Base-by-base conservation (phyloP, 495 filamentous ascomycete genomes). In the Saxophila tyrrhenica region DNA sequence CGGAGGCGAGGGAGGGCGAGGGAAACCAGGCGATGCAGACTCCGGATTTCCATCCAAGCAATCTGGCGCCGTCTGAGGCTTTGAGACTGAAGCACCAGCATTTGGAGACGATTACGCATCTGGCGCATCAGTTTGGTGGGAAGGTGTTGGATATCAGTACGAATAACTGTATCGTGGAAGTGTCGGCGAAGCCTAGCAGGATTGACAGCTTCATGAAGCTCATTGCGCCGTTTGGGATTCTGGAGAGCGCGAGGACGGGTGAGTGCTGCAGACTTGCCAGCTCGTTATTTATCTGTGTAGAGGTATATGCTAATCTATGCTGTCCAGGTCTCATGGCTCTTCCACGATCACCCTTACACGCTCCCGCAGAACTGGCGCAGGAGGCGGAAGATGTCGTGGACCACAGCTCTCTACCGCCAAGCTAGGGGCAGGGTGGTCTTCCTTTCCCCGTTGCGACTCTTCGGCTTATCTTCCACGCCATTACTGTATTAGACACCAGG, bases 121-220 rank as follows among this genome's bases (percentile, higher is more conserved):
- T 98, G 67, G 83, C 91, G 16, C 92, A 96, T 73, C 92, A 98
- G 66, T 98, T 98, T 69, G 89, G 89, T 22, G 92, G 92, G 44
- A 98, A 98, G 71, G 84, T 98, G 20, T 69, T 96, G 68, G 92
- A 98, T 73, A 97, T 98, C 60, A 94, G 88, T 72, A 95, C 83
- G 58, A 95, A 87, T 67, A 96, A 91, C 73, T 96, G 91, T 72
- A 96, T 97, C 71, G 89, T 98, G 58, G 92, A 98, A 69, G 69
- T 98, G 23, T 91, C 88, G 55, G 92, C 92, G 54, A 98, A 98
- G 71, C 91, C 89, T 13, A 76, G 76, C 52, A 82, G 92, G 71
- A 94, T 98, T 65, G 91, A 97, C 69, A 92, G 89, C 23, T 98
- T 96, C 74, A 82, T 98, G 74, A 97, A 95, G 74, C 78, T 98